These are phyloP conservation scores for Fusarium nanum DNA, from an alignment of 2,329 filamentous ascomycete species.

Conservation along the genomic window DNA sequence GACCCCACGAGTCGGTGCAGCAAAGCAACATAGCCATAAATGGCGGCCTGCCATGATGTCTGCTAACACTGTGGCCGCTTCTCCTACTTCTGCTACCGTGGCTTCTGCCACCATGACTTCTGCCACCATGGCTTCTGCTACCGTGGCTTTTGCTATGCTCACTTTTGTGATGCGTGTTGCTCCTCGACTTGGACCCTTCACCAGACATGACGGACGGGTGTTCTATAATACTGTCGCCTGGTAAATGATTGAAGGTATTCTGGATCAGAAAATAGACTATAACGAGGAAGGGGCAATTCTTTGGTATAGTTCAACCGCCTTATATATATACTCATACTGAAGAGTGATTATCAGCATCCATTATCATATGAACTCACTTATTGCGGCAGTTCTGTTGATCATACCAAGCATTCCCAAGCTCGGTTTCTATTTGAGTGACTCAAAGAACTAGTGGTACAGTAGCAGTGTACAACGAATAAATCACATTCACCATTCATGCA, in stretches of 20 bases:
- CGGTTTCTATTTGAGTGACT: conserved; percentile 43
- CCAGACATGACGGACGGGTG: not conserved
- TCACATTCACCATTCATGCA: conserved; percentile 31
- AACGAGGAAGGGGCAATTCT: not conserved
- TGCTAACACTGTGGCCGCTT: not conserved
- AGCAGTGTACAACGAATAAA: conserved; percentile 45
- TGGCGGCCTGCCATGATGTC: not conserved
- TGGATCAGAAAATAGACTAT: not conserved
- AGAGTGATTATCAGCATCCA: conserved; percentile 18
- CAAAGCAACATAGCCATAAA: not conserved
- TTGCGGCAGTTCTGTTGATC: conserved; percentile 17
- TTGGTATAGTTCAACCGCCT: not conserved
- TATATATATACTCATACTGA: conserved; percentile 21
- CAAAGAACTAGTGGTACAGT: conserved; percentile 48
- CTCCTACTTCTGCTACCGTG: conserved; percentile 9
- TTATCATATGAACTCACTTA: conserved; percentile 13
- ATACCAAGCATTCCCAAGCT: conserved; percentile 37
- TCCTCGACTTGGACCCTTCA: conserved; percentile 2
- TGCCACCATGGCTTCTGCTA: not conserved
- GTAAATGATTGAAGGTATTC: not conserved
- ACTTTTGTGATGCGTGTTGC: conserved; percentile 9
- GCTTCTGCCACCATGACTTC: not conserved
- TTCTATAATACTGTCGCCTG: not conserved
- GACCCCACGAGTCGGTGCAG: not conserved
- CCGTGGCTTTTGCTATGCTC: not conserved